phyloP scores from a whole-genome alignment of 495 filamentous ascomycete genomes.

The Aspergillus ostianus region DNA sequence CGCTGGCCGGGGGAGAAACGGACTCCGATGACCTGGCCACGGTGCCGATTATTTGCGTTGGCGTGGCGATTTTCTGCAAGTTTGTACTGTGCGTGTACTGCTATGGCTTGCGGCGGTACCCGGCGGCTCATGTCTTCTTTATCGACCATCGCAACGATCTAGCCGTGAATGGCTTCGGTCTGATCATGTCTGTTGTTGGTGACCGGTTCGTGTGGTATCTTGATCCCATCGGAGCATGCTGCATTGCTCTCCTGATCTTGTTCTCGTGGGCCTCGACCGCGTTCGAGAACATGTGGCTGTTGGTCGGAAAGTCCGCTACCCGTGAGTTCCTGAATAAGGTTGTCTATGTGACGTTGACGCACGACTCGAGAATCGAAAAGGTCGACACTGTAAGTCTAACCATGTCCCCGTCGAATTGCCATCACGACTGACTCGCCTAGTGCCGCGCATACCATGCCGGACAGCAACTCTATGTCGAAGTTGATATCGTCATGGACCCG shows the following conservation, averaged over 20 bases:
- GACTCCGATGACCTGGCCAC: constrained; percentile 43
- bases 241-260: constrained; percentile 53
- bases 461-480: constrained; percentile 55
- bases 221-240: constrained; percentile 54
- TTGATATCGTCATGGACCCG: constrained; percentile 58
- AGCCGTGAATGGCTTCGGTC: constrained; percentile 52
- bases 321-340: constrained; percentile 55
- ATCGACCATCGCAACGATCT: constrained; percentile 57
- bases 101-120: constrained; percentile 48
- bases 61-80: constrained; percentile 44
- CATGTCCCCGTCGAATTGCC: neutral
- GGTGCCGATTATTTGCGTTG: constrained; percentile 51
- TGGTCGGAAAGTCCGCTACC: constrained; percentile 54
- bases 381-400: constrained; percentile 43
- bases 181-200: constrained; percentile 54
- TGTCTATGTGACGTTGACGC: constrained; percentile 56
- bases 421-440: neutral
- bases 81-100: constrained; percentile 49
- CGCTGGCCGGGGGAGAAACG: constrained; percentile 37
- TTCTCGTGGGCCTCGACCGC: constrained; percentile 55
- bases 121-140: constrained; percentile 54
- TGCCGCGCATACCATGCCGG: constrained; percentile 55
- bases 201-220: constrained; percentile 54
- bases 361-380: constrained; percentile 50
- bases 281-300: constrained; percentile 56